Evolutionary conservation across 306 rosid species (phyloP), one percentile per base, ranked within the genome.

Genomic region (Adenanthera pavonina): DNA sequence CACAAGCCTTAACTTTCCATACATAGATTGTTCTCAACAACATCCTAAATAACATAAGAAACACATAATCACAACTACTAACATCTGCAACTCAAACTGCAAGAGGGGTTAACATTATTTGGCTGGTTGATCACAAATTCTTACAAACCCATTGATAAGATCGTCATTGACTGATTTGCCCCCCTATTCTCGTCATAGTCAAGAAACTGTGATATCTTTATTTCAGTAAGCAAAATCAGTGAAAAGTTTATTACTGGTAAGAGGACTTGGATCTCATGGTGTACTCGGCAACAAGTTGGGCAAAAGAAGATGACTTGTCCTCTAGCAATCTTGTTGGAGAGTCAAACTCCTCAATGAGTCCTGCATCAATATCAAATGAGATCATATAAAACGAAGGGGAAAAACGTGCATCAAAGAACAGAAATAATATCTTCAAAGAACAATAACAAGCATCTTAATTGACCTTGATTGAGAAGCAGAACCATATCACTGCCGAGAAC

Each of bases 401-500:
- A 25, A 8, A 4, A 35, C 15, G 66, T 33, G 61, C 79, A 77
- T 12, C 34, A 36, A 41, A 9, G 13, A 3, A 72, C 3, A 52
- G 33, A 30, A 25, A 19, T 33, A 2, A 54, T 7, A 46, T 16
- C 4, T 7, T 40, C 3, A 3, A 60, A 43, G 71, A 72, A 51
- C 53, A 57, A 49, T 34, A n/a, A 46, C 3, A 70, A 16, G 16
- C 14, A 70, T 25, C 43, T 61, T 43, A 19, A n/a, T 85, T 61
- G 34, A 91, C 97, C 97, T 20, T 92, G 89, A 89, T 59, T 85
- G 61, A 94, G 97, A 78, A 94, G 94, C 77, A 94, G 83, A 77
- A 94, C 95, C 94, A 91, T 91, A 86, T 92, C 95, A 70, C 95
- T 90, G 65, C 82, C 84, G 15, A 94, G 91, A 67, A 92, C 92